Base-by-base conservation (phyloP, 176 grass and related monocot genomes). In the Microstegium vimineum region DNA sequence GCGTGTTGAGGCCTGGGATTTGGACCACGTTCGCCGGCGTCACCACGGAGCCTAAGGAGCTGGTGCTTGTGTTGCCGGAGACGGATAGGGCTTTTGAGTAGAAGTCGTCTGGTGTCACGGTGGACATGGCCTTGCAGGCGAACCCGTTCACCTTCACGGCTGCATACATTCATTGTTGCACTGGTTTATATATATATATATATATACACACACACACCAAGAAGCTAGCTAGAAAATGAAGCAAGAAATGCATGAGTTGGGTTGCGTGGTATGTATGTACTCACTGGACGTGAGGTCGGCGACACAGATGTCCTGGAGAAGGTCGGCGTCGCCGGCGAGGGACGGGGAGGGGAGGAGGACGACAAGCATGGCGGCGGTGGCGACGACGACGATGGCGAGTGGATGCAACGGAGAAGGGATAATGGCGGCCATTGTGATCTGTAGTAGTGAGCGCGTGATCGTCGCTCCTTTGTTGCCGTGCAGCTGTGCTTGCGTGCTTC, bases 231-330 rank as follows among this genome's bases (percentile, higher is more conserved):
- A 34, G 34, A 34, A 8, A 32, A 46, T 1, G 0, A 49, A 41
- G 22, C 2, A 23, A 57, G 14, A 9, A 3, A 7, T 8, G 14
- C 0, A 4, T 23, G 6, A 26, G 23, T 1, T 71, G 8, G 10
- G 6, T 5, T 6, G 61, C 8, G 1, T 10, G 69, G 1, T n/a
- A n/a, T n/a, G n/a, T n/a, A n/a, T n/a, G n/a, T 5, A 76, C 63
- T 69, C 17, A 84, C 87, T 33, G 15, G 87, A 89, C 4, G 87
- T 38, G 25, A 89, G 82, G 4, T 89, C 82, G 2, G 87, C 87
- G 51, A 85, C 87, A 40, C 87, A 89, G 70, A 89, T 69, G 87
- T 85, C 87, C 76, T 89, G 87, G 38, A 89, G 87, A 47, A 85
- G 2, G 63, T 85, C 87, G 2, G 87, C 32, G 52, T 89, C 87